These are phyloP conservation scores for Saraca asoca DNA, from an alignment of 331 rosid species.

Conservation along the genomic window DNA sequence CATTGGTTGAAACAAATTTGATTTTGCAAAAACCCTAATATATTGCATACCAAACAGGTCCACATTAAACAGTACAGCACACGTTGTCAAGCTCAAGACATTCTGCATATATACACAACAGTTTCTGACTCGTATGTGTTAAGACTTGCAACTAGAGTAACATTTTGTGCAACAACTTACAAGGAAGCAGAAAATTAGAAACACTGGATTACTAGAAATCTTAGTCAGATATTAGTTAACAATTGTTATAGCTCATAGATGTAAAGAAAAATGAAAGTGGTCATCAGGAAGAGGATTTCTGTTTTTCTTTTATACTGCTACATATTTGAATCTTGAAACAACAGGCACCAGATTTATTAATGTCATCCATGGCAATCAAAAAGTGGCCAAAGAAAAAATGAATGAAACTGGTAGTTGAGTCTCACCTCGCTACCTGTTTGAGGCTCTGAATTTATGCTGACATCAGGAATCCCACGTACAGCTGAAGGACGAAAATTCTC, in stretches of 20 bases:
- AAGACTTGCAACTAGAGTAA: conserved; percentile 14
- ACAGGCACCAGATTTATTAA: conserved; percentile 10
- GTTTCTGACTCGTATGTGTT: conserved; percentile 10
- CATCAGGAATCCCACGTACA: conserved; percentile 93
- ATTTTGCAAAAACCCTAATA: background rate
- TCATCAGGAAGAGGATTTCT: conserved; percentile 2
- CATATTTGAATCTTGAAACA: conserved; percentile 1
- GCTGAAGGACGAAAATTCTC: conserved; percentile 92
- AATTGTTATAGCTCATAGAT: conserved; percentile 2
- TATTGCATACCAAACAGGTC: background rate
- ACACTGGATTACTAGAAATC: conserved; percentile 19
- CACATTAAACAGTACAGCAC: background rate
- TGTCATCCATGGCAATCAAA: background rate
- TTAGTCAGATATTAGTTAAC: background rate
- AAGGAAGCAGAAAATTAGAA: conserved; percentile 17
- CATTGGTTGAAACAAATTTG: background rate
- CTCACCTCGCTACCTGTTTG: conserved; percentile 70
- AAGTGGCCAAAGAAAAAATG: background rate
- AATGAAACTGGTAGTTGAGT: background rate
- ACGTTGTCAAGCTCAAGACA: conserved; percentile 2
- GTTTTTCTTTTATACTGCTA: conserved; percentile 2
- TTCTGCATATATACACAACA: conserved; percentile 1
- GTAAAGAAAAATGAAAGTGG: conserved; percentile 2
- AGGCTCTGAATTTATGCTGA: conserved; percentile 75
- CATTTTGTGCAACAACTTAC: conserved; percentile 19